A percentile compares a stretch with the other conserved stretches of the same genome.
Conservation (phyloP, 148 eudicot species). For the Chenopodium suecicum region DNA sequence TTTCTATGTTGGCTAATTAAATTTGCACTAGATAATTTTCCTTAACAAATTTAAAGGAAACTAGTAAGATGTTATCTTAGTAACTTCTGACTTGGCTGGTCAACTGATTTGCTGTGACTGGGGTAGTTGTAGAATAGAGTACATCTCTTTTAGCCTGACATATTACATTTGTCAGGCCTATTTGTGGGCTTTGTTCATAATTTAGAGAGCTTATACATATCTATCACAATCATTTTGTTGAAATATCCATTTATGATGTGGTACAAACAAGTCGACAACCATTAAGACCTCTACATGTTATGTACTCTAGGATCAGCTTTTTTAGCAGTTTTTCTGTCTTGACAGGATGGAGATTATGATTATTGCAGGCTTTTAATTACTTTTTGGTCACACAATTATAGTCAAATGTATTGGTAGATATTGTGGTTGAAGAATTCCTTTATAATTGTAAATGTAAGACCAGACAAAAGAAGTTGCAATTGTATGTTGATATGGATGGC, state of each 20-base stretch:
- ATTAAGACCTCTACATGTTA: not conserved
- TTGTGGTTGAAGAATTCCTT: not conserved
- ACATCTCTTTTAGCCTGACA: not conserved
- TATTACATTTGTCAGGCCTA: not conserved
- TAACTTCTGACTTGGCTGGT: not conserved
- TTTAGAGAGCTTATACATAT: not conserved
- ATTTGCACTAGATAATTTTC: not conserved
- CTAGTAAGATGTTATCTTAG: not conserved
- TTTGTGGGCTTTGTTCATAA: not conserved
- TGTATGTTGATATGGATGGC: not conserved
- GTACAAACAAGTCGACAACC: no score
- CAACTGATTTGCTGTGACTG: not conserved
- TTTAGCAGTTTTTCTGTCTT: not conserved
- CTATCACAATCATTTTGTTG: not conserved
- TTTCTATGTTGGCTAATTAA: not conserved
- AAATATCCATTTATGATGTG: not conserved
- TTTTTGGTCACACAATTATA: not conserved
- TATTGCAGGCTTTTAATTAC: not conserved
- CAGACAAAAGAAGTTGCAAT: not conserved
- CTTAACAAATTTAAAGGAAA: not conserved
- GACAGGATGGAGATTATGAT: not conserved
- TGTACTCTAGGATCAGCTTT: not conserved
- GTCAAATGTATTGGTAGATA: not conserved
- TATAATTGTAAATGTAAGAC: not conserved
- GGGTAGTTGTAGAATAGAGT: not conserved